phyloP scores from a whole-genome alignment of 768 basidiomycete genomes.

The Hemileccinum rubropunctum region DNA sequence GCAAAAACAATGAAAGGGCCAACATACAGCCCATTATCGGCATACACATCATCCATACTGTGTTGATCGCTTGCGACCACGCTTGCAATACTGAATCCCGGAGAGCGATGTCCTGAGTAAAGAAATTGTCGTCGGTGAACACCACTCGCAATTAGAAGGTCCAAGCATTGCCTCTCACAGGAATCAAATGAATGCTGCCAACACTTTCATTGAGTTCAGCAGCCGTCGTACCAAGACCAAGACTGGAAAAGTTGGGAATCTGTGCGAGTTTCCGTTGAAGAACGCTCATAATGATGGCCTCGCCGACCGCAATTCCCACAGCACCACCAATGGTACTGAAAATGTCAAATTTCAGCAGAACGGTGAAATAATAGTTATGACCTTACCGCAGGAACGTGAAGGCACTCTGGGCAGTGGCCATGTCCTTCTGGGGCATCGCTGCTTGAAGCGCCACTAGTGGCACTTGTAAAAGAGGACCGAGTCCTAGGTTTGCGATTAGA shows the following conservation, averaged over 20 bases:
- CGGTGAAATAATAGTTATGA: background rate
- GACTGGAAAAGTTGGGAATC: slow-evolving; percentile 31
- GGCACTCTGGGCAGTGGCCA: slow-evolving; percentile 76
- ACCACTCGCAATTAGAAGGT: background rate
- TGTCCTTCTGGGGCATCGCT: slow-evolving; percentile 83
- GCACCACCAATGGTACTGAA: slow-evolving; percentile 70
- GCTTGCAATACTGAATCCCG: no score
- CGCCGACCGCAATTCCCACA: slow-evolving; percentile 69
- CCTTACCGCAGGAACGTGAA: slow-evolving; percentile 67
- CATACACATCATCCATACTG: slow-evolving; percentile 64
- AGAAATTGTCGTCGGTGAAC: no score
- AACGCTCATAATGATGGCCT: slow-evolving; percentile 65
- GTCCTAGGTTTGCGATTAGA: slow-evolving; percentile 59
- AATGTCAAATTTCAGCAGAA: slow-evolving; percentile 1
- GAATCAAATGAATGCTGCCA: slow-evolving; percentile 36
- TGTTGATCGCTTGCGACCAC: slow-evolving; percentile 54
- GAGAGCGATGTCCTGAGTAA: slow-evolving; percentile 41
- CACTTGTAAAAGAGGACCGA: slow-evolving; percentile 63
- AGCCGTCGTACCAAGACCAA: no score
- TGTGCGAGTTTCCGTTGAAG: slow-evolving; percentile 32
- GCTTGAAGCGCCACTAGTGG: slow-evolving; percentile 78
- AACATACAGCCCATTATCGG: slow-evolving; percentile 54
- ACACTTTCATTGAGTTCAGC: no score
- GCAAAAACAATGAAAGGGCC: no score
- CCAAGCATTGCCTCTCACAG: slow-evolving; percentile 6